Conservation (phyloP, 257 asterid genomes). For the Solanum habrochaites region DNA sequence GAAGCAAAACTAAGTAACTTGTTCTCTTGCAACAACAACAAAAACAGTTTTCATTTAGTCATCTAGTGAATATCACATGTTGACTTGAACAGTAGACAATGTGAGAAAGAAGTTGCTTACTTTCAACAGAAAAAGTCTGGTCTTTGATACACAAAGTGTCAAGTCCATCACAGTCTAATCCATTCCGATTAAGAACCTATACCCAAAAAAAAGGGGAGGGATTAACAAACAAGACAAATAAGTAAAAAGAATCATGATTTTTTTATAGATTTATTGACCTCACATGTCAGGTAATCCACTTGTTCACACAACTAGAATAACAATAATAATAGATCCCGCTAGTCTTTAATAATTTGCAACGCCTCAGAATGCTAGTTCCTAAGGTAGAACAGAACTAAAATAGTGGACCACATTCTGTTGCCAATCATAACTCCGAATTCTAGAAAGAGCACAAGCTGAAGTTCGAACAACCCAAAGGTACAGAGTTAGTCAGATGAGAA, state of each 20-base stretch:
- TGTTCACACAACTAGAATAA: background rate
- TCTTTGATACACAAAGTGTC: constrained; percentile 56
- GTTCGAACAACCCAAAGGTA: background rate
- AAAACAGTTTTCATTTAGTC: background rate
- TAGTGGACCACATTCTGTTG: background rate
- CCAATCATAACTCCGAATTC: background rate
- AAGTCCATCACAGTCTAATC: constrained; percentile 65
- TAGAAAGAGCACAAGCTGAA: background rate
- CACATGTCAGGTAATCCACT: background rate
- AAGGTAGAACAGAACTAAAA: background rate
- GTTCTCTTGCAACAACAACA: background rate
- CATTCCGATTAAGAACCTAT: constrained; percentile 71
- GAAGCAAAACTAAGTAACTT: background rate
- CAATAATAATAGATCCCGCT: background rate
- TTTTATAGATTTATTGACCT: background rate
- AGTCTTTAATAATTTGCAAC: background rate
- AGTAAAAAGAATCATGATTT: background rate
- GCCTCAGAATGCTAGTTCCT: background rate
- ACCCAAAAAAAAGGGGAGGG: constrained; percentile 4
- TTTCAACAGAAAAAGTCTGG: constrained; percentile 70
- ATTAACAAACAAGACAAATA: background rate
- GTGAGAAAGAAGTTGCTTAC: constrained; percentile 29
- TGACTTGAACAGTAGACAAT: background rate
- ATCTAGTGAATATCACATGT: background rate
- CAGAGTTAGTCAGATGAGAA: background rate